Percentiles rank a stretch among this genome's conserved stretches.
Conservation (phyloP, 2,329 filamentous ascomycete species). For the Chaetomium sp. region DNA sequence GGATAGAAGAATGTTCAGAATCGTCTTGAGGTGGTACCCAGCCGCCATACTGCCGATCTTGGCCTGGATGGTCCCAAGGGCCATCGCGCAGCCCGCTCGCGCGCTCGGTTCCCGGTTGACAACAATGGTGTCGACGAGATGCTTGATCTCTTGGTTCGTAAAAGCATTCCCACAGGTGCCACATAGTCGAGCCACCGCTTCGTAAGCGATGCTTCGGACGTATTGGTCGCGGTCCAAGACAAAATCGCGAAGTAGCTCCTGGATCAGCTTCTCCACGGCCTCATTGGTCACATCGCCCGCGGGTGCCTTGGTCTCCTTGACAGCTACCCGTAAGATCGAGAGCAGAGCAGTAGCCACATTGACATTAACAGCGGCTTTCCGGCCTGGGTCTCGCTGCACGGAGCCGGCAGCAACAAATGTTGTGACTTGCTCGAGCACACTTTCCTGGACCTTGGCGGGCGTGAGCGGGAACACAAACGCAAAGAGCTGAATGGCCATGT, state of each 20-base stretch:
- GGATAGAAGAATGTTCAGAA: conserved; percentile 97
- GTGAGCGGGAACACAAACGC: conserved; percentile 86
- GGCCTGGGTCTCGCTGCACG: conserved; percentile 76
- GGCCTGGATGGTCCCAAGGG: conserved; percentile 86
- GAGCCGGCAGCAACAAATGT: conserved; percentile 77
- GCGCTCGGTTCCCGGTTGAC: conserved; percentile 88
- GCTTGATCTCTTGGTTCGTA: conserved; percentile 79
- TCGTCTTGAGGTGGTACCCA: conserved; percentile 91
- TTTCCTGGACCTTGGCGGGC: conserved; percentile 87
- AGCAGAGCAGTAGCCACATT: conserved; percentile 81
- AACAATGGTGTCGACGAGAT: conserved; percentile 88
- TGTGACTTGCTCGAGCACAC: conserved; percentile 86
- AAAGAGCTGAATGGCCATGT: conserved; percentile 88
- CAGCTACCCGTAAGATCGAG: conserved; percentile 73
- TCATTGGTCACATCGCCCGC: conserved; percentile 66
- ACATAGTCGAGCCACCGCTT: conserved; percentile 80
- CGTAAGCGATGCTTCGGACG: conserved; percentile 77
- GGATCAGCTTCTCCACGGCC: conserved; percentile 76
- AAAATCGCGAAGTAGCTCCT: conserved; percentile 66
- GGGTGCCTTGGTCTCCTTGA: conserved; percentile 68
- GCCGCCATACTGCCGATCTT: conserved; percentile 97
- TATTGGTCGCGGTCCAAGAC: conserved; percentile 79
- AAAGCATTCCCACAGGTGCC: conserved; percentile 77
- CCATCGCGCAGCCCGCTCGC: conserved; percentile 88
- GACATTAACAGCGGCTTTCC: conserved; percentile 84